A percentile compares a stretch with the other conserved stretches of the same genome.
phyloP scores from a whole-genome alignment of 108 stramenopile species.

The Heterococcus sp. region DNA sequence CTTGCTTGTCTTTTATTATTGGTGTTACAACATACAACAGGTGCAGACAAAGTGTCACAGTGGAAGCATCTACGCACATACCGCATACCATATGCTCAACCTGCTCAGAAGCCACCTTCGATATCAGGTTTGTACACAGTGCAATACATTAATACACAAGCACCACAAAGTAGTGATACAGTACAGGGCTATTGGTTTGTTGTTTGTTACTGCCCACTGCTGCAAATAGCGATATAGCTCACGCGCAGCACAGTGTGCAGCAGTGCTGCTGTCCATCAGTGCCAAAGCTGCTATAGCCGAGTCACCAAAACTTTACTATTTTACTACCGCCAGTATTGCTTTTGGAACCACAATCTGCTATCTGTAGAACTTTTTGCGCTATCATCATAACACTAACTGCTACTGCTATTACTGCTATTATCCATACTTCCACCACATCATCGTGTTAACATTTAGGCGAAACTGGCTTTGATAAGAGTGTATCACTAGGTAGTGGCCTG shows the following conservation, averaged over 20 bases:
- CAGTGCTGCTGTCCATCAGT: background rate
- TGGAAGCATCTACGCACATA: conserved; percentile 49
- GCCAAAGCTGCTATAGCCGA: background rate
- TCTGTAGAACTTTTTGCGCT: background rate
- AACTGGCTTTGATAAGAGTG: background rate
- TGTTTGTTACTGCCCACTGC: background rate
- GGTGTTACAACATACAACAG: too few relatives aligned
- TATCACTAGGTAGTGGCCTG: conserved; percentile 10
- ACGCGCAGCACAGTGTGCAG: background rate
- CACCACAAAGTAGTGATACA: background rate
- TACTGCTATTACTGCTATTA: background rate
- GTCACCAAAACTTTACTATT: background rate
- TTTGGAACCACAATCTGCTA: background rate
- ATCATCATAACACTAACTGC: background rate
- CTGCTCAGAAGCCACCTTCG: conserved; percentile 39
- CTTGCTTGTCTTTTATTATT: too few relatives aligned
- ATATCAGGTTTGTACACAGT: conserved; percentile 7
- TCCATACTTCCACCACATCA: background rate
- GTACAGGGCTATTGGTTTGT: background rate
- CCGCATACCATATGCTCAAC: conserved; percentile 55
- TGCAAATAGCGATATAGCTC: background rate
- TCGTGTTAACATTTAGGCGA: background rate
- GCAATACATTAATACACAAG: background rate
- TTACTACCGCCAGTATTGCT: background rate
- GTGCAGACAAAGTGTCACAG: conserved; percentile 1